phyloP scores from a whole-genome alignment of 2,329 filamentous ascomycete species.

The Fusarium denticulatum region DNA sequence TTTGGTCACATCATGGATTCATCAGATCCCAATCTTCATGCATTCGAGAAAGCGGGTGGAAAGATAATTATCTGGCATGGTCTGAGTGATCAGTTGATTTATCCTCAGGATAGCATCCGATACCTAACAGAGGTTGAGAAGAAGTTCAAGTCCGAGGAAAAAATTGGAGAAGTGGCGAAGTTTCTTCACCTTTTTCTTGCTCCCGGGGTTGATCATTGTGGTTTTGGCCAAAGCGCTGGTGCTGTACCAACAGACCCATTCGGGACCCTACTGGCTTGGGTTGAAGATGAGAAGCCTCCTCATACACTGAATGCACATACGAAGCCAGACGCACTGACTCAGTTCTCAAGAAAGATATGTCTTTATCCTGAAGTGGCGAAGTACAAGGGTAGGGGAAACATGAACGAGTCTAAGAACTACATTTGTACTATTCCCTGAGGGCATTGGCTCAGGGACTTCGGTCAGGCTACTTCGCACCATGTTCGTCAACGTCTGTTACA shows the following conservation, averaged over 20 bases:
- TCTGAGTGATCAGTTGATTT: background rate
- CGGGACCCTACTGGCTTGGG: background rate
- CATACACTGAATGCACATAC: background rate
- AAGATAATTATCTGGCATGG: background rate
- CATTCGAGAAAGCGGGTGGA: background rate
- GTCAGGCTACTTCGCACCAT: accelerated
- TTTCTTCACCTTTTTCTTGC: background rate
- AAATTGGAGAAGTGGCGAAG: accelerated
- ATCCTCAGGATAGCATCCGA: background rate
- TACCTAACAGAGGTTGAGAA: background rate
- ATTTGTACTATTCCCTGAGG: background rate
- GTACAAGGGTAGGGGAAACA: background rate
- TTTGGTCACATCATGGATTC: background rate
- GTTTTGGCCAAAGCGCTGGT: background rate
- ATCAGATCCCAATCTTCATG: background rate
- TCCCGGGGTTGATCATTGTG: background rate
- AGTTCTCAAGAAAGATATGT: background rate
- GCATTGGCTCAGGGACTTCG: accelerated
- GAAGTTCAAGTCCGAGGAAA: accelerated
- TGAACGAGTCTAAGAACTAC: background rate
- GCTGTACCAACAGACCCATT: background rate
- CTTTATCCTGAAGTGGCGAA: background rate
- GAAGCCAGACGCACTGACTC: background rate
- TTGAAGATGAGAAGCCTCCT: background rate
- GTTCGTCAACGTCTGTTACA: accelerated